Evolutionary conservation across 257 asterid genomes (phyloP).

Genomic region (Fraxinus anomala): DNA sequence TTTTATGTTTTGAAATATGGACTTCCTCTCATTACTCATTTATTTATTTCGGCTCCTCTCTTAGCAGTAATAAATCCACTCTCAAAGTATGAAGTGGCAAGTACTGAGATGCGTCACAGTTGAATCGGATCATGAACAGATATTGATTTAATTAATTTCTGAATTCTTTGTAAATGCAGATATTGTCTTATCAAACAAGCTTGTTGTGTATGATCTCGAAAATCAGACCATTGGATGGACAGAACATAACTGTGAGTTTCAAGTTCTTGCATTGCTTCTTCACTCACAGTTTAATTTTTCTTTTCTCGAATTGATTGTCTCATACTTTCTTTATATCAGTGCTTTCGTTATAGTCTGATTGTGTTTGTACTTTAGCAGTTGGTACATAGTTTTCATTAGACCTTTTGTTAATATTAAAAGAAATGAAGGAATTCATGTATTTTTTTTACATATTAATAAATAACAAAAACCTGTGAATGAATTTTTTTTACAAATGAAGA

Average conservation of each 20-base stretch:
- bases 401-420: neutral
- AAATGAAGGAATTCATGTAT: too few relatives aligned
- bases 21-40: neutral
- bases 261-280: constrained; percentile 17
- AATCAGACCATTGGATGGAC: constrained; percentile 85
- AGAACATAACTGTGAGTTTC: constrained; percentile 63
- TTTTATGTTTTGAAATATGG: neutral
- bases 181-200: constrained; percentile 66
- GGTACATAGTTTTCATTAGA: neutral
- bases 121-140: neutral
- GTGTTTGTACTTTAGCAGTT: neutral
- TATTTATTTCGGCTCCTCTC: neutral
- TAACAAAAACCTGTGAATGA: neutral
- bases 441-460: neutral
- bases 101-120: neutral
- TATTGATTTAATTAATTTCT: constrained; percentile 4
- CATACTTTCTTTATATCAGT: neutral
- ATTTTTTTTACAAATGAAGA: neutral
- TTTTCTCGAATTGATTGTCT: constrained; percentile 1
- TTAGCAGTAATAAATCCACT: neutral
- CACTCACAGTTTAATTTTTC: neutral
- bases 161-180: constrained; percentile 39
- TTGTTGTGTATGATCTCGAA: constrained; percentile 73
- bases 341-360: neutral
- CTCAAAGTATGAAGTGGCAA: neutral